A percentile compares a stretch with the other conserved stretches of the same genome.
Evolutionary conservation across 805 yeast species (phyloP).

Genomic region (Debaryomyces tyrocola): DNA sequence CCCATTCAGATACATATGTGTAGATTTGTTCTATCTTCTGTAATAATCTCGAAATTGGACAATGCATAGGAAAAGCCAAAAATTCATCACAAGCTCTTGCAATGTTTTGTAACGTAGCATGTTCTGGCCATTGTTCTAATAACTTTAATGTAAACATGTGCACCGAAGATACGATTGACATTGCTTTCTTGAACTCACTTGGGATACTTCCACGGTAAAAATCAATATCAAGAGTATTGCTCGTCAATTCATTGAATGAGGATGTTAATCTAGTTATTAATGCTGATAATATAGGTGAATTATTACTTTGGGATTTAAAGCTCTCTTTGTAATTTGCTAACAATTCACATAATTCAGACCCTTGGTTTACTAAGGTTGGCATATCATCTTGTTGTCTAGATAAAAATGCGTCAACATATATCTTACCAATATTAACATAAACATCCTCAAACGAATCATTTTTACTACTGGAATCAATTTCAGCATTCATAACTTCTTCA

Average conservation of each 20-base stretch:
- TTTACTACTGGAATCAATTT: slow-evolving; percentile 13
- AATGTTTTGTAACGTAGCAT: slow-evolving; percentile 78
- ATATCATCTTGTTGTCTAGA: slow-evolving; percentile 15
- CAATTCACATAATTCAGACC: slow-evolving; percentile 22
- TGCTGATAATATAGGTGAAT: slow-evolving; percentile 19
- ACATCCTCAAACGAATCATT: slow-evolving; percentile 41
- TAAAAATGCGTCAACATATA: slow-evolving; percentile 47
- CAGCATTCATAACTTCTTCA: slow-evolving; percentile 57
- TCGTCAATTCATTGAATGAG: slow-evolving; percentile 16
- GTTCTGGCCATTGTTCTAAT: slow-evolving; percentile 86
- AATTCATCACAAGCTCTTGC: slow-evolving; percentile 65
- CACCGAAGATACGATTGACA: slow-evolving; percentile 39
- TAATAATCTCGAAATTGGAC: slow-evolving; percentile 75
- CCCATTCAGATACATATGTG: slow-evolving; percentile 87
- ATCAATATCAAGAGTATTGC: slow-evolving; percentile 31
- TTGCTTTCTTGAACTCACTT: slow-evolving; percentile 61
- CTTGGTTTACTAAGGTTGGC: slow-evolving; percentile 37
- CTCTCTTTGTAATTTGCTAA: slow-evolving; percentile 10
- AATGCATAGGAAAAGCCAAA: slow-evolving; percentile 55
- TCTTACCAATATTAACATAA: slow-evolving; percentile 48
- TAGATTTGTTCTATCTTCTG: slow-evolving; percentile 86
- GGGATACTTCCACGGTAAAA: slow-evolving; percentile 66
- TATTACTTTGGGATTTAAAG: slow-evolving; percentile 11
- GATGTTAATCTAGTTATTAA: slow-evolving; percentile 18
- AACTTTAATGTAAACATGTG: slow-evolving; percentile 39